Percentiles rank a stretch among this genome's conserved stretches.
These are phyloP conservation scores for Striga asiatica DNA, from an alignment of 257 asterid species.

Conservation along the genomic window DNA sequence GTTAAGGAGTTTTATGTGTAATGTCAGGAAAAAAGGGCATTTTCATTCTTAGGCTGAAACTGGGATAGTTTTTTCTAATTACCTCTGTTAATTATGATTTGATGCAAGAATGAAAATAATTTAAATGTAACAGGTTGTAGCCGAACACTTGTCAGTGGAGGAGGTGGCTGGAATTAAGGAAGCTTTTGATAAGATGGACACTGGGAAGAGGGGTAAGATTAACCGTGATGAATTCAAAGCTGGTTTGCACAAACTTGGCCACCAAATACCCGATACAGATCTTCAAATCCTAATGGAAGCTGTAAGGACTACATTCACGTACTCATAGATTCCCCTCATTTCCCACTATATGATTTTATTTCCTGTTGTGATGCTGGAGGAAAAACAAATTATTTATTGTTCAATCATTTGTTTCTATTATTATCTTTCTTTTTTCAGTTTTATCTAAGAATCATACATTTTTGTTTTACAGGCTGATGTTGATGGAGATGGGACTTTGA, in stretches of 20 bases:
- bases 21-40: background rate
- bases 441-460: background rate
- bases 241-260: slow-evolving; percentile 52
- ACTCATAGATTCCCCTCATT: too few relatives aligned
- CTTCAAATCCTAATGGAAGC: slow-evolving; percentile 65
- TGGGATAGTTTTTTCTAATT: background rate
- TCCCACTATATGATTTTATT: background rate
- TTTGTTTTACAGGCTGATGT: slow-evolving; percentile 39
- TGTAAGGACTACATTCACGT: slow-evolving; percentile 30
- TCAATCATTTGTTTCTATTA: background rate
- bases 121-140: slow-evolving; percentile 64
- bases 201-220: slow-evolving; percentile 40
- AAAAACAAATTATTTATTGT: too few relatives aligned
- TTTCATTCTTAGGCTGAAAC: background rate
- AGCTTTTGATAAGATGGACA: slow-evolving; percentile 54
- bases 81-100: too few relatives aligned
- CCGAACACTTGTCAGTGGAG: slow-evolving; percentile 61
- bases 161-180: slow-evolving; percentile 71
- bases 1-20: background rate
- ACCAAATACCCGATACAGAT: slow-evolving; percentile 58
- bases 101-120: too few relatives aligned
- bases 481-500: slow-evolving; percentile 43
- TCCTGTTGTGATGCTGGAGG: too few relatives aligned
- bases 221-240: slow-evolving; percentile 39
- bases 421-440: background rate